Conservation (phyloP, 352 stramenopile species). For the Pythium utonaiense region DNA sequence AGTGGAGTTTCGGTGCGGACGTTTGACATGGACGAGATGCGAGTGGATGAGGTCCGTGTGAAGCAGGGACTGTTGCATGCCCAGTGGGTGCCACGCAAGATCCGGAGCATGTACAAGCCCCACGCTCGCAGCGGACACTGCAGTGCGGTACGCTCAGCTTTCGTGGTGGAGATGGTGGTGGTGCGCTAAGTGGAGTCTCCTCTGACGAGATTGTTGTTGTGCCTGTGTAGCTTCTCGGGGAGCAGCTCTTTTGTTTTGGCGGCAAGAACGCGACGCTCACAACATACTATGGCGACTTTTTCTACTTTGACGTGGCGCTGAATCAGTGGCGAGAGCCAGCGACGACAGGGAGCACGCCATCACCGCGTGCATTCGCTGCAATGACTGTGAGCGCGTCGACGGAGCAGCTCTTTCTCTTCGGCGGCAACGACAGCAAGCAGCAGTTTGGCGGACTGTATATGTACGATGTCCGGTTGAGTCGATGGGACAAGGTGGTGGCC, state of each 20-base stretch:
- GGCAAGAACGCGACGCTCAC: constrained; percentile 49
- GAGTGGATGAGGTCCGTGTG: constrained; percentile 60
- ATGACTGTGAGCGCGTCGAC: constrained; percentile 40
- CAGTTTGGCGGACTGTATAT: constrained; percentile 60
- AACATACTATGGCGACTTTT: constrained; percentile 66
- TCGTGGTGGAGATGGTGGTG: no score
- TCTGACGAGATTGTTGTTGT: not conserved
- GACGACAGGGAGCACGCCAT: constrained; percentile 30
- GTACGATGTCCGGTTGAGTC: constrained; percentile 42
- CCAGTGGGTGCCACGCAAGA: constrained; percentile 38
- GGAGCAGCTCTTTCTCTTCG: constrained; percentile 66
- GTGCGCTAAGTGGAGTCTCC: no score
- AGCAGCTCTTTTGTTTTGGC: constrained; percentile 69
- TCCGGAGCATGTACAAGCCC: constrained; percentile 63
- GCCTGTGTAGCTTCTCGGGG: constrained; percentile 35
- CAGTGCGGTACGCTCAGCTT: constrained; percentile 46
- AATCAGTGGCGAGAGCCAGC: constrained; percentile 51
- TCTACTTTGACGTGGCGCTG: constrained; percentile 64
- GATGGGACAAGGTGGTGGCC: constrained; percentile 51
- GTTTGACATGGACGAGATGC: constrained; percentile 52
- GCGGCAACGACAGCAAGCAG: constrained; percentile 47
- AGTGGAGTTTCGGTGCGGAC: constrained; percentile 9
- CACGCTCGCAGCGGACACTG: constrained; percentile 53
- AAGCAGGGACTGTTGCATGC: constrained; percentile 45
- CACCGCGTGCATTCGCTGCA: constrained; percentile 45